phyloP scores from a whole-genome alignment of 305 asterid species.

The Fraxinus baroniana region DNA sequence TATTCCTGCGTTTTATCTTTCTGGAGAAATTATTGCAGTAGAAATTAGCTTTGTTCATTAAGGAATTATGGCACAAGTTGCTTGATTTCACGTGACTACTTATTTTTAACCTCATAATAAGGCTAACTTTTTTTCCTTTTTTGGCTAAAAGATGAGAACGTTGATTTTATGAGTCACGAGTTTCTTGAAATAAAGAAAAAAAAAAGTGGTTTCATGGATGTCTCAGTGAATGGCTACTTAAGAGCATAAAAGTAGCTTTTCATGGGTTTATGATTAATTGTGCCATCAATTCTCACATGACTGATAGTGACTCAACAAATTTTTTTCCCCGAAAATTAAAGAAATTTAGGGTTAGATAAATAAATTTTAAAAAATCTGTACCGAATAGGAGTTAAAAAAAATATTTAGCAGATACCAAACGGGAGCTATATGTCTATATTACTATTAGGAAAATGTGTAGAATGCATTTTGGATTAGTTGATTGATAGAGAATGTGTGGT shows the following conservation, averaged over 20 bases:
- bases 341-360: not conserved
- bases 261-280: not conserved
- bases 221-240: not conserved
- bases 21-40: not conserved
- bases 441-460: not conserved
- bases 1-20: too few relatives aligned
- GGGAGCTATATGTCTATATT: not conserved
- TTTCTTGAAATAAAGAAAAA: slow-evolving; percentile 5
- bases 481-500: not conserved
- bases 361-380: too few relatives aligned
- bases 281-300: not conserved
- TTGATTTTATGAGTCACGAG: slow-evolving; percentile 1
- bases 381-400: not conserved
- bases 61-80: slow-evolving; percentile 2
- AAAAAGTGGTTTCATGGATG: not conserved
- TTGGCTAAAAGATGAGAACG: not conserved
- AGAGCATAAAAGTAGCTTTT: not conserved
- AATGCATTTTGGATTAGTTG: too few relatives aligned
- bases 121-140: too few relatives aligned
- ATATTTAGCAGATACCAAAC: not conserved
- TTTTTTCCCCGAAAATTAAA: too few relatives aligned
- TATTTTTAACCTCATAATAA: not conserved
- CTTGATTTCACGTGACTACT: slow-evolving; percentile 24
- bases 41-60: not conserved
- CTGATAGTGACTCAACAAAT: not conserved